A percentile compares a stretch with the other conserved stretches of the same genome.
These are phyloP conservation scores for Malassezia caprae DNA, from an alignment of 1,284 basidiomycete genomes.

Conservation along the genomic window DNA sequence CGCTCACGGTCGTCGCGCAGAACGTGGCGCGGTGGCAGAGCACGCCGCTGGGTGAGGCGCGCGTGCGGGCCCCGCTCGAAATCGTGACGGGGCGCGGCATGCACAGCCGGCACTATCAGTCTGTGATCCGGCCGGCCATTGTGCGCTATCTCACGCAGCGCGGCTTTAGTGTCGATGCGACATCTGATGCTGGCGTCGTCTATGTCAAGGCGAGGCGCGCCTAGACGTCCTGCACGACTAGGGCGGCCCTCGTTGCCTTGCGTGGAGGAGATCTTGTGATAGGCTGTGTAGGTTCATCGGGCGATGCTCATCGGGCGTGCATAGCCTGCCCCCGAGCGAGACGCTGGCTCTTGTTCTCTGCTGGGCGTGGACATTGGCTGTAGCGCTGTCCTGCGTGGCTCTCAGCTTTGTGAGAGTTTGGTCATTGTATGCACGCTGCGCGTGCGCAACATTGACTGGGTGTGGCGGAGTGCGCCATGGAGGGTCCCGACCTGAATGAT, in stretches of 20 bases:
- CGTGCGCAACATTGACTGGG: background rate
- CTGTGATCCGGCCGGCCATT: slow-evolving; percentile 46
- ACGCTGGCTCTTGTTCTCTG: background rate
- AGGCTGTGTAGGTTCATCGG: background rate
- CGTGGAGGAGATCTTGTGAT: background rate
- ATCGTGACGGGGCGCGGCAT: slow-evolving; percentile 49
- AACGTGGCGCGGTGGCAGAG: slow-evolving; percentile 40
- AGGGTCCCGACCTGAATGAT: slow-evolving; percentile 3
- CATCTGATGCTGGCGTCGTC: slow-evolving; percentile 6
- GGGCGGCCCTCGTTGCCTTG: background rate
- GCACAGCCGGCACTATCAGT: slow-evolving; percentile 43
- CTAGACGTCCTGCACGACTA: background rate
- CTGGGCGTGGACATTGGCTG: background rate
- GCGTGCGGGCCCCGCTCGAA: slow-evolving; percentile 27
- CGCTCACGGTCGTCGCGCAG: slow-evolving; percentile 44
- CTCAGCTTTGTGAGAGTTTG: background rate
- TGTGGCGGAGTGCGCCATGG: slow-evolving; percentile 6
- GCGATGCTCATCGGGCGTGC: background rate
- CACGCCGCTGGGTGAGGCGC: slow-evolving; percentile 1
- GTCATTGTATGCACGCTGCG: background rate
- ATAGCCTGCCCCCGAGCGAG: background rate
- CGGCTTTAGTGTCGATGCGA: slow-evolving; percentile 4
- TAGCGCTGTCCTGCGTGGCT: background rate
- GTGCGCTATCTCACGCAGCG: slow-evolving; percentile 13
- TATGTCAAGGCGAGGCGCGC: slow-evolving; percentile 9